Percentiles rank a stretch among this genome's conserved stretches.
These are phyloP conservation scores for Lactifluus subvellereus DNA, from an alignment of 768 basidiomycete species.

Conservation along the genomic window DNA sequence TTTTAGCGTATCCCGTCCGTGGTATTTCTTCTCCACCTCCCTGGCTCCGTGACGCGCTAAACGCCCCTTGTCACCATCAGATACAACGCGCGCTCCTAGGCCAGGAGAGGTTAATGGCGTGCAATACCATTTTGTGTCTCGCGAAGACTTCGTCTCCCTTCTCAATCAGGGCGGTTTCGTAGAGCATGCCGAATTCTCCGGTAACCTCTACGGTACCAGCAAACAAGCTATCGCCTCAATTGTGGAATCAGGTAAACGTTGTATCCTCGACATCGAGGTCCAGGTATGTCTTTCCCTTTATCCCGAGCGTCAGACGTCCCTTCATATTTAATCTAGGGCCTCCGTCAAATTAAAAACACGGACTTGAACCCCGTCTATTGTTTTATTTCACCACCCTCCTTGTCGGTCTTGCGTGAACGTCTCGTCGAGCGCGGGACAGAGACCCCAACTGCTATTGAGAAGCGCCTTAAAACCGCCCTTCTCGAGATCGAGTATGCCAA, in stretches of 20 bases:
- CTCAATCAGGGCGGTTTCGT: constrained; percentile 74
- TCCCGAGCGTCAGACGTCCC: neutral
- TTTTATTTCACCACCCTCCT: constrained; percentile 86
- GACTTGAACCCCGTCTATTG: constrained; percentile 79
- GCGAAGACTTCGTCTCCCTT: constrained; percentile 65
- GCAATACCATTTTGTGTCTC: constrained; percentile 81
- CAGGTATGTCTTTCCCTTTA: constrained; percentile 52
- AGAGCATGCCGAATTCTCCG: constrained; percentile 90
- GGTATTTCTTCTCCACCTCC: constrained; percentile 1
- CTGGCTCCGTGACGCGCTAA: constrained; percentile 2
- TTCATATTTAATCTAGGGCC: constrained; percentile 52
- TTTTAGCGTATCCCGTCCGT: constrained; percentile 85
- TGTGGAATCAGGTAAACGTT: constrained; percentile 62
- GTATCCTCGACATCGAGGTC: constrained; percentile 93
- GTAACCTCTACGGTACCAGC: constrained; percentile 91
- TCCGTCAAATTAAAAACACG: constrained; percentile 85
- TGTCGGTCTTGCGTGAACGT: constrained; percentile 62
- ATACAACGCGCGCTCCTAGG: constrained; percentile 84
- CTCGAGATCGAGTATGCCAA: constrained; percentile 82
- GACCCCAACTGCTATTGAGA: constrained; percentile 60
- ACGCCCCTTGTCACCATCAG: constrained; percentile 34
- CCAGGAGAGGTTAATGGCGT: constrained; percentile 76
- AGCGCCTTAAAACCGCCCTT: constrained; percentile 70
- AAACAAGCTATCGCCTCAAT: constrained; percentile 69
- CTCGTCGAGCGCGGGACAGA: constrained; percentile 83